A percentile compares a stretch with the other conserved stretches of the same genome.
Evolutionary conservation across 495 filamentous ascomycete genomes (phyloP).

Genomic region (Lophiostoma macrostomum): DNA sequence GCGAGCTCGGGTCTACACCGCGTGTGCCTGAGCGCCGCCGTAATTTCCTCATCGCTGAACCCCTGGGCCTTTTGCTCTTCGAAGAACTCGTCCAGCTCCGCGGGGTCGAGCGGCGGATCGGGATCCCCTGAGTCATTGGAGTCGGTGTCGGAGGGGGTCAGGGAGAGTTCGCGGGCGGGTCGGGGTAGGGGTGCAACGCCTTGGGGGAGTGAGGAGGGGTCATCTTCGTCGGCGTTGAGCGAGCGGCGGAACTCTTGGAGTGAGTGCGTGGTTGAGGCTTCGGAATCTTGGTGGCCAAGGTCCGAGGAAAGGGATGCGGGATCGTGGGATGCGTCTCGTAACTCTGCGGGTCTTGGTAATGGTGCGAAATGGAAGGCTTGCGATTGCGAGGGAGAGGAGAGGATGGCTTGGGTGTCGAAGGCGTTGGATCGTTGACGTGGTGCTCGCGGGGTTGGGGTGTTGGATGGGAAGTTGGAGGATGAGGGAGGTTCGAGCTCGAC

Average conservation of each 20-base stretch:
- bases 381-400: slow-evolving; percentile 19
- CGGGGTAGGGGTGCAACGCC: background rate
- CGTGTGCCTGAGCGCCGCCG: slow-evolving; percentile 13
- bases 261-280: slow-evolving; percentile 21
- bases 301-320: background rate
- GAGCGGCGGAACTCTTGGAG: slow-evolving; percentile 28
- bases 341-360: slow-evolving; percentile 1
- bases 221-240: slow-evolving; percentile 6
- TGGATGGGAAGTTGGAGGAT: slow-evolving; percentile 7
- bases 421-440: slow-evolving; percentile 9
- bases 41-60: slow-evolving; percentile 13
- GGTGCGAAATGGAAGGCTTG: slow-evolving; percentile 2
- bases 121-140: slow-evolving; percentile 13
- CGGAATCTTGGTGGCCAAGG: background rate
- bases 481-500: background rate
- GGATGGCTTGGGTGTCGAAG: slow-evolving; percentile 32
- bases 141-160: background rate
- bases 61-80: slow-evolving; percentile 3
- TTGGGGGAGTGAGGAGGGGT: background rate
- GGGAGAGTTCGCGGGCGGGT: background rate
- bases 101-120: slow-evolving; percentile 19
- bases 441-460: slow-evolving; percentile 20
- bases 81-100: slow-evolving; percentile 17
- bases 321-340: background rate
- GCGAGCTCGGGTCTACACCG: slow-evolving; percentile 8